A percentile compares a stretch with the other conserved stretches of the same genome.
These are phyloP conservation scores for Barnettozyma vustinii DNA, from an alignment of 805 yeast genomes.

Conservation along the genomic window DNA sequence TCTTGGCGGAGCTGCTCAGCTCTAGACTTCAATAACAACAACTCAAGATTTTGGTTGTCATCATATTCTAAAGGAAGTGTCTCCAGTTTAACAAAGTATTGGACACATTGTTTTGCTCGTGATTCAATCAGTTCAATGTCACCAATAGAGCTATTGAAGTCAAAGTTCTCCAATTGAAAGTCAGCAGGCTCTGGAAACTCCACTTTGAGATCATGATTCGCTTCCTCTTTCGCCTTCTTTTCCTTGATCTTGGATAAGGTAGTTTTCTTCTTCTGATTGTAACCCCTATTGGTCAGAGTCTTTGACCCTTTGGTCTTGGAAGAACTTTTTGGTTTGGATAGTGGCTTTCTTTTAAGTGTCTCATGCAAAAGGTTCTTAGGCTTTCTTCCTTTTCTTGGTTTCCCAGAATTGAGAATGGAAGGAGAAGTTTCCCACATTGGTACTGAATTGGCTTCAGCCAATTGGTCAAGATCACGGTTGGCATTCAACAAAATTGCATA, in stretches of 20 bases:
- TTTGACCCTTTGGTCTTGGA: neutral
- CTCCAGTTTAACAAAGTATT: neutral
- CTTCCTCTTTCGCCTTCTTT: slow-evolving; percentile 2
- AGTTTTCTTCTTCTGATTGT: neutral
- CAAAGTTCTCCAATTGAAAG: slow-evolving; percentile 7
- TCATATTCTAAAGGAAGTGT: neutral
- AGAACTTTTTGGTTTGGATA: neutral
- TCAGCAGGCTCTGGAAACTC: slow-evolving; percentile 5
- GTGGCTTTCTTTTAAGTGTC: neutral
- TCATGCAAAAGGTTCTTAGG: neutral
- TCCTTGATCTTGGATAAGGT: neutral
- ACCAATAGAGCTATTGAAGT: slow-evolving; percentile 11
- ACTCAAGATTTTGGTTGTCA: slow-evolving; percentile 3
- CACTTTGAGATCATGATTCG: neutral
- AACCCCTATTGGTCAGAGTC: neutral
- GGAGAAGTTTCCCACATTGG: neutral
- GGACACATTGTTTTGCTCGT: neutral
- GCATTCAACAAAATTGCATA: slow-evolving; percentile 22
- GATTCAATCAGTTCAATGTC: slow-evolving; percentile 9
- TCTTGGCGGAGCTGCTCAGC: neutral
- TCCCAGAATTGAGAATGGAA: slow-evolving; percentile 3
- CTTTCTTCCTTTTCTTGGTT: slow-evolving; percentile 1
- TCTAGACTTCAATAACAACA: slow-evolving; percentile 3
- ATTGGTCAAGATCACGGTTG: slow-evolving; percentile 10
- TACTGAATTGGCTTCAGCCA: slow-evolving; percentile 1